Conservation (phyloP, 441 rosid species). For the Pelargonium myrrhifolium region DNA sequence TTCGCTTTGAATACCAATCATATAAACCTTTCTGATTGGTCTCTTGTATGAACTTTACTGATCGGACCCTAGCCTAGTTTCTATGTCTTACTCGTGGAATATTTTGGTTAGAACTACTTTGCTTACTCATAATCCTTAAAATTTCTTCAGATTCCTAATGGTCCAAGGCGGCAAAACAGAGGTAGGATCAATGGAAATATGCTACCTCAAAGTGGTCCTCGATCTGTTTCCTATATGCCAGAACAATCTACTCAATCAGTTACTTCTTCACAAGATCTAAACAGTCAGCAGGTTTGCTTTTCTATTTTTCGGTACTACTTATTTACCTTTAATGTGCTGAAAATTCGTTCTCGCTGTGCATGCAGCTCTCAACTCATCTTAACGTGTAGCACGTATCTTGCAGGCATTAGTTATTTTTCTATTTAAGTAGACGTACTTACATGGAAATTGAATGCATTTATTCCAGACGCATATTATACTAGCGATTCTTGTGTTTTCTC, state of each 20-base stretch:
- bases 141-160: slow-evolving; percentile 33
- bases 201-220: slow-evolving; percentile 30
- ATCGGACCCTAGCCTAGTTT: not conserved
- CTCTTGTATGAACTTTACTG: not conserved
- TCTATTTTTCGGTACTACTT: not conserved
- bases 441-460: too few relatives aligned
- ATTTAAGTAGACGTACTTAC: too few relatives aligned
- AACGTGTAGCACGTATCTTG: too few relatives aligned
- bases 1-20: too few relatives aligned
- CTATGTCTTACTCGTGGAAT: too few relatives aligned
- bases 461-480: too few relatives aligned
- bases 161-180: slow-evolving; percentile 40
- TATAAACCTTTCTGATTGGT: too few relatives aligned
- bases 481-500: too few relatives aligned
- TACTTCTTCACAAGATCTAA: slow-evolving; percentile 30
- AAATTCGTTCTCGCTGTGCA: not conserved
- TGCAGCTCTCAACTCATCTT: too few relatives aligned
- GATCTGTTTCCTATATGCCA: slow-evolving; percentile 27
- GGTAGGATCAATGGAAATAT: slow-evolving; percentile 40
- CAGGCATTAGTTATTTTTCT: too few relatives aligned
- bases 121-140: slow-evolving; percentile 5
- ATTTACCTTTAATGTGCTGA: not conserved
- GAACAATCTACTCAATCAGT: slow-evolving; percentile 27
- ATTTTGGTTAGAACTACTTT: not conserved
- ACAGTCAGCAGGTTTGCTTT: slow-evolving; percentile 36